These are phyloP conservation scores for Spencermartinsiella europaea DNA, from an alignment of 805 yeast species.

Conservation along the genomic window DNA sequence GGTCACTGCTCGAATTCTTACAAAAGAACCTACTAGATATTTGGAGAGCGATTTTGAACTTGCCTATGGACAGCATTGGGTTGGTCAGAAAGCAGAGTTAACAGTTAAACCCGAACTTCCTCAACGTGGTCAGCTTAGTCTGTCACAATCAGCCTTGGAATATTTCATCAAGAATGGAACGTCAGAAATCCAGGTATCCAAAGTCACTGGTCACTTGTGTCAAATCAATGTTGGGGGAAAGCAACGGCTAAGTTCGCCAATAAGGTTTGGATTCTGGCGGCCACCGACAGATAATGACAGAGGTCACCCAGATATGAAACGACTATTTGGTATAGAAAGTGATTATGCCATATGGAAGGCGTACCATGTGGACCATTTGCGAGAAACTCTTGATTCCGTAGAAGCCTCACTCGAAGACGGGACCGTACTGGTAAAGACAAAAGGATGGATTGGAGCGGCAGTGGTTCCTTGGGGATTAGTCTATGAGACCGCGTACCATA, in stretches of 20 bases:
- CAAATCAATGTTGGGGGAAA: not conserved
- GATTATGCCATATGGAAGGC: constrained; percentile 25
- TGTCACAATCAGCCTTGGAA: not conserved
- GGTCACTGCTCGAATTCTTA: no score
- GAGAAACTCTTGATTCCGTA: constrained; percentile 10
- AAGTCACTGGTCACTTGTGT: not conserved
- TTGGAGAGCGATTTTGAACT: not conserved
- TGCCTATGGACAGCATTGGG: not conserved
- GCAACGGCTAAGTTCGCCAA: not conserved
- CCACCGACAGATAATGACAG: constrained; percentile 11
- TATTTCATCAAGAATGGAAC: not conserved
- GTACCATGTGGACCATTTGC: constrained; percentile 27
- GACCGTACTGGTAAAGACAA: constrained; percentile 15
- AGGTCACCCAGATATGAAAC: not conserved
- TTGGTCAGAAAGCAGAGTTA: not conserved
- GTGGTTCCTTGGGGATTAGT: constrained; percentile 29
- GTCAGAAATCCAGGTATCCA: not conserved
- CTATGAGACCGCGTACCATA: constrained; percentile 10
- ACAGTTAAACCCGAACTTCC: not conserved
- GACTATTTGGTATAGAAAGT: not conserved
- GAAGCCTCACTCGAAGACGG: not conserved
- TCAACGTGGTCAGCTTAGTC: not conserved
- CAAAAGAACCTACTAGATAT: no score
- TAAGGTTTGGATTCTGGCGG: constrained; percentile 8
- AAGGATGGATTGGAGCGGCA: constrained; percentile 24